These are phyloP conservation scores for Harrya chromipes DNA, from an alignment of 768 basidiomycete genomes.

Conservation along the genomic window DNA sequence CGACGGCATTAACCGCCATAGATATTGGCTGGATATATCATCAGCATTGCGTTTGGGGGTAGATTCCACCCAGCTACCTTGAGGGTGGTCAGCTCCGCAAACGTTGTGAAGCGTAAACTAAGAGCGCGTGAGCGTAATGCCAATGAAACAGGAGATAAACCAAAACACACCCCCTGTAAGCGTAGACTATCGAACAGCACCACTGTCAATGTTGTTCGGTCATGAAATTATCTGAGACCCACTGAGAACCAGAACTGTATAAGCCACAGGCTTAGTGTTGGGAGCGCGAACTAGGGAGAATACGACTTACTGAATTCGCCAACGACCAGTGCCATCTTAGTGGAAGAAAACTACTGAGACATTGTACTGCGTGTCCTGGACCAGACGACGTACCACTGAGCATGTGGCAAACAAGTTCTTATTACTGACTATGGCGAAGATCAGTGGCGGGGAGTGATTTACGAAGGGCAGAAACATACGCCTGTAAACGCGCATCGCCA, in stretches of 20 bases:
- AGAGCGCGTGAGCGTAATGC: constrained; percentile 4
- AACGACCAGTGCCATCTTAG: constrained; percentile 33
- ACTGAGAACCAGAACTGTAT: constrained; percentile 36
- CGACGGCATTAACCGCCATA: constrained; percentile 54
- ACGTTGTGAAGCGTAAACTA: constrained; percentile 44
- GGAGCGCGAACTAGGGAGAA: no score
- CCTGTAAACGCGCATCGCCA: constrained; percentile 51
- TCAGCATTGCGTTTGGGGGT: not conserved
- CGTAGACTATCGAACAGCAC: constrained; percentile 31
- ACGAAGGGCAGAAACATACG: constrained; percentile 29
- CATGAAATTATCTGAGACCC: constrained; percentile 7
- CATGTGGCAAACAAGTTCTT: constrained; percentile 41
- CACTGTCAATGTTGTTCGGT: constrained; percentile 4
- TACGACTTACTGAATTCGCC: constrained; percentile 39
- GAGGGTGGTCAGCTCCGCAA: constrained; percentile 42
- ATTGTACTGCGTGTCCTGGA: not conserved
- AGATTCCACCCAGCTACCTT: constrained; percentile 34
- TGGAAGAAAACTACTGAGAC: not conserved
- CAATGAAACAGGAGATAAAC: not conserved
- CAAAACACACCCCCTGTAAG: constrained; percentile 34
- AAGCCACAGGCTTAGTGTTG: constrained; percentile 8
- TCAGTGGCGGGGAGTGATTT: not conserved
- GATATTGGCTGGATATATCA: constrained; percentile 34
- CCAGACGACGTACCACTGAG: constrained; percentile 27
- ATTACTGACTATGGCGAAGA: constrained; percentile 44